A percentile compares a stretch with the other conserved stretches of the same genome.
These are phyloP conservation scores for Kalaharituber pfeilii DNA, from an alignment of 2,329 filamentous ascomycete species.

Conservation along the genomic window DNA sequence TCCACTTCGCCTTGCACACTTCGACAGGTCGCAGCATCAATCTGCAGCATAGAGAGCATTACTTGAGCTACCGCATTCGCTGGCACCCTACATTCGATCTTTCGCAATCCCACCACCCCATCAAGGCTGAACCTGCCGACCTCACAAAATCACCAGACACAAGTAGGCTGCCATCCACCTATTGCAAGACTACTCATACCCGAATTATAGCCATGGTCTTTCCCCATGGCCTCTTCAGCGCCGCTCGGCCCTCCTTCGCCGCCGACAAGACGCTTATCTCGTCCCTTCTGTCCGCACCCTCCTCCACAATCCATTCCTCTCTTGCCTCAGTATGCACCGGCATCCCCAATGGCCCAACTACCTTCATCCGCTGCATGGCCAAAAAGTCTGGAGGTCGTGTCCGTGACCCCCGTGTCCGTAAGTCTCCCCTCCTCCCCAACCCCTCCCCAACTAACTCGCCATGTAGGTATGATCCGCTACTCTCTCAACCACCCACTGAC, in stretches of 20 bases:
- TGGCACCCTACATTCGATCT: not conserved
- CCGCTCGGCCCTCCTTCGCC: not conserved
- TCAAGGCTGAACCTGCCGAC: not conserved
- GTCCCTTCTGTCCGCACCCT: too few relatives aligned
- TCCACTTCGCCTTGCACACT: too few relatives aligned
- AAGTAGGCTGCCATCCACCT: not conserved
- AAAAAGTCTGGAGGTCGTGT: constrained; percentile 7
- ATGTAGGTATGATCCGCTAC: constrained; percentile 41
- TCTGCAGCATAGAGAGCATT: too few relatives aligned
- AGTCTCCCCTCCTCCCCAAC: constrained; percentile 3
- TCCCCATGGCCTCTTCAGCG: not conserved
- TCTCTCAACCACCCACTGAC: constrained; percentile 48
- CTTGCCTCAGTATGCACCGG: not conserved
- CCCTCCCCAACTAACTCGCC: not conserved
- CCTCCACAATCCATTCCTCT: not conserved
- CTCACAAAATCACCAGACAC: not conserved
- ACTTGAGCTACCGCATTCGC: not conserved
- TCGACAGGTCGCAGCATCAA: too few relatives aligned
- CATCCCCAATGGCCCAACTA: constrained; percentile 16
- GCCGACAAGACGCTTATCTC: too few relatives aligned
- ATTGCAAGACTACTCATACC: not conserved
- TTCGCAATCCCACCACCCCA: not conserved
- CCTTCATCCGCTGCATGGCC: constrained; percentile 30
- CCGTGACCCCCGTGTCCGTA: constrained; percentile 13
- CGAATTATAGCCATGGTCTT: not conserved